Evolutionary conservation across 805 yeast genomes (phyloP).

Genomic region (Vanderwaltozyma tropicalis): DNA sequence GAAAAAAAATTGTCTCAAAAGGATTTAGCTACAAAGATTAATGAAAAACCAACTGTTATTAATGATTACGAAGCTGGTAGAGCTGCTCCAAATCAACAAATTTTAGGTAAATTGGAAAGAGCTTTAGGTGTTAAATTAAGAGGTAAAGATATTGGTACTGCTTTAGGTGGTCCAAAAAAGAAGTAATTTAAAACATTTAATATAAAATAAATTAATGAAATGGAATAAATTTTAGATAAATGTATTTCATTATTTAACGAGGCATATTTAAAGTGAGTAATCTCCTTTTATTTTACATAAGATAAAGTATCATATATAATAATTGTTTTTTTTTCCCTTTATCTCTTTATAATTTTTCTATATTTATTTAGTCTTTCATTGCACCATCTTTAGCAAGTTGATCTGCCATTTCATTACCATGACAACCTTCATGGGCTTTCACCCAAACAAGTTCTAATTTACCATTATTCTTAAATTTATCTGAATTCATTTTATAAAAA

Average conservation of each 20-base stretch:
- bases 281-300: no score
- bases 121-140: slow-evolving; percentile 89
- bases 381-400: slow-evolving; percentile 60
- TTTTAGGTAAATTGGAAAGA: slow-evolving; percentile 85
- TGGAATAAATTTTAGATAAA: no score
- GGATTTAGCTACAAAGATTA: slow-evolving; percentile 89
- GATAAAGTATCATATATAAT: no score
- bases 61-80: slow-evolving; percentile 96
- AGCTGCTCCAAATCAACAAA: slow-evolving; percentile 93
- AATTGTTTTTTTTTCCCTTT: no score
- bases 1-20: slow-evolving; percentile 87
- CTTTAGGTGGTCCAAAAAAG: slow-evolving; percentile 45
- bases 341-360: no score
- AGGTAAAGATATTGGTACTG: slow-evolving; percentile 92
- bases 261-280: no score
- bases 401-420: slow-evolving; percentile 75
- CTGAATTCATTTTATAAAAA: slow-evolving; percentile 24
- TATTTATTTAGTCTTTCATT: no score
- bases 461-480: slow-evolving; percentile 25
- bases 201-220: no score
- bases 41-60: slow-evolving; percentile 90
- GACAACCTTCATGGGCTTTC: slow-evolving; percentile 56
- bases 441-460: slow-evolving; percentile 48
- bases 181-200: slow-evolving; percentile 14
- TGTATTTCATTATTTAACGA: no score